Percentiles rank a stretch among this genome's conserved stretches.
These are phyloP conservation scores for Cryptococcus hybrid DNA, from an alignment of 1,284 basidiomycete species.

Conservation along the genomic window DNA sequence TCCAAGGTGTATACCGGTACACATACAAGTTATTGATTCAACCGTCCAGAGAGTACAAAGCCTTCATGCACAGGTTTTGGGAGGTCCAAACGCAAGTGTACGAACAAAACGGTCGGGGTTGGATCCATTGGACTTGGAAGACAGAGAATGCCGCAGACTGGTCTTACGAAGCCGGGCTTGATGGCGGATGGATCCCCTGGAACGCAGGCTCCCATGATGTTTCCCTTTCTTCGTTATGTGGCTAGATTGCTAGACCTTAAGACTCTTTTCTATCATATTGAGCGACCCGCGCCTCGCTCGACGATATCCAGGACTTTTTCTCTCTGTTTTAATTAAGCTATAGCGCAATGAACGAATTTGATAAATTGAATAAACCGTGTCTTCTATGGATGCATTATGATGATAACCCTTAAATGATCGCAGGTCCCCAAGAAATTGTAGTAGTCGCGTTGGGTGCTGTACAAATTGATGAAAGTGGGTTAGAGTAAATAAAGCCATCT, in stretches of 20 bases:
- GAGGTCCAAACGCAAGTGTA: constrained; percentile 65
- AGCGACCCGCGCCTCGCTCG: too few species aligned
- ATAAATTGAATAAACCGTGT: too few species aligned
- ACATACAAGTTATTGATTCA: background rate
- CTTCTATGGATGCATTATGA: too few species aligned
- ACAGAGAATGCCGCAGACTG: constrained; percentile 63
- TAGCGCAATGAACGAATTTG: too few species aligned
- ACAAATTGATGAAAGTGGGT: constrained; percentile 12
- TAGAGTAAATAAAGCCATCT: constrained; percentile 55
- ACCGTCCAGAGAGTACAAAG: constrained; percentile 65
- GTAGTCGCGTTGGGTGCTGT: constrained; percentile 11
- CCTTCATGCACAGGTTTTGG: constrained; percentile 75
- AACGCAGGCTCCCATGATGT: constrained; percentile 57
- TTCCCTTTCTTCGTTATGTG: constrained; percentile 54
- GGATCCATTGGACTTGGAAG: constrained; percentile 49
- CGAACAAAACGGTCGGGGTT: constrained; percentile 49
- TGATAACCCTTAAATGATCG: background rate
- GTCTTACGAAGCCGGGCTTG: constrained; percentile 60
- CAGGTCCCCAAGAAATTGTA: background rate
- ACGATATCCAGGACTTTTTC: too few species aligned
- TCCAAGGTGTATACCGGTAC: background rate
- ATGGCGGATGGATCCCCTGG: constrained; percentile 78
- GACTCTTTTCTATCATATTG: too few species aligned
- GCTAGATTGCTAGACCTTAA: constrained; percentile 32
- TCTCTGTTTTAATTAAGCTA: too few species aligned